Percentiles rank a stretch among this genome's conserved stretches.
These are phyloP conservation scores for Fusarium bulbicola DNA, from an alignment of 2,329 filamentous ascomycete species.

Conservation along the genomic window DNA sequence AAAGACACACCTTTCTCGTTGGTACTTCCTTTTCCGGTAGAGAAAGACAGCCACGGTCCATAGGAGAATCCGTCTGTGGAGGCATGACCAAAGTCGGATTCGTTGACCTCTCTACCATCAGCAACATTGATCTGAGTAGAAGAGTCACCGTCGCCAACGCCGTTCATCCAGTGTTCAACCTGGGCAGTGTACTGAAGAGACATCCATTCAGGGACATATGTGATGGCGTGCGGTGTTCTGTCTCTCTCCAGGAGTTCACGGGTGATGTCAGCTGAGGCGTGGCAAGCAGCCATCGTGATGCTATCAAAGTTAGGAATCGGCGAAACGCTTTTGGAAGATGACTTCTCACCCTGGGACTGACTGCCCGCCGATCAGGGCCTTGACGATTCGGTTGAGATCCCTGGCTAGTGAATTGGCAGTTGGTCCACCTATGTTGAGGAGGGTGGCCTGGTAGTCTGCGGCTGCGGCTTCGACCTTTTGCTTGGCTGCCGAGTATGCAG, in stretches of 20 bases:
- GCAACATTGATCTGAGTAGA: conserved; percentile 18
- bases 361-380: conserved; percentile 22
- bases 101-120: conserved; percentile 19
- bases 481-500: conserved; percentile 19
- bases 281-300: conserved; percentile 31
- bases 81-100: conserved; percentile 29
- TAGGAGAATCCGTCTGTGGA: conserved; percentile 27
- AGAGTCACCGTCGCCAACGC: conserved; percentile 24
- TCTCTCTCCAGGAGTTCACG: conserved; percentile 21
- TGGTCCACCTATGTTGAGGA: conserved; percentile 11
- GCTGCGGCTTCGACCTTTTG: conserved; percentile 16
- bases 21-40: not conserved
- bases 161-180: conserved; percentile 31
- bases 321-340: not conserved
- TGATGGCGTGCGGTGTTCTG: conserved; percentile 24
- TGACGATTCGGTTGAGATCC: conserved; percentile 13
- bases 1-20: conserved; percentile 9
- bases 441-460: conserved; percentile 10
- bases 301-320: not conserved
- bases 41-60: conserved; percentile 26
- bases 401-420: conserved; percentile 1
- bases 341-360: conserved; percentile 6
- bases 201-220: conserved; percentile 27
- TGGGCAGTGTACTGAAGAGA: conserved; percentile 19
- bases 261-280: conserved; percentile 24